A percentile compares a stretch with the other conserved stretches of the same genome.
These are phyloP conservation scores for Oxyria digyna DNA, from an alignment of 148 eudicot genomes.

Conservation along the genomic window DNA sequence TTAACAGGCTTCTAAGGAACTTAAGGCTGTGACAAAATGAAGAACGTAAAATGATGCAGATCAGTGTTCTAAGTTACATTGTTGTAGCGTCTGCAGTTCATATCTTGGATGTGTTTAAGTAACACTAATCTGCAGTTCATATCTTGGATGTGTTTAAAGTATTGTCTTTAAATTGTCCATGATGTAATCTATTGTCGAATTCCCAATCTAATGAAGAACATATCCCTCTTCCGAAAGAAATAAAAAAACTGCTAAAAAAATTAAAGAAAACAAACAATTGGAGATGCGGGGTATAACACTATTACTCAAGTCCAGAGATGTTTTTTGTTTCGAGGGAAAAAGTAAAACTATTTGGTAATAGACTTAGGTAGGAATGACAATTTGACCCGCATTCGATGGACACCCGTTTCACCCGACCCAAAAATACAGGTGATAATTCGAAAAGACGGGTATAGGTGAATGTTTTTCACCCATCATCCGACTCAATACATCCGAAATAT, in stretches of 20 bases:
- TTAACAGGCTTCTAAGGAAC: background rate
- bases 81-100: background rate
- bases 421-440: too few relatives aligned
- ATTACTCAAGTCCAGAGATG: too few relatives aligned
- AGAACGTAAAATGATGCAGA: background rate
- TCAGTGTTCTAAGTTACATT: background rate
- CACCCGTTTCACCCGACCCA: too few relatives aligned
- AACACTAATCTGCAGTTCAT: too few relatives aligned
- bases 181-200: background rate
- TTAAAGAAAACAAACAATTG: background rate
- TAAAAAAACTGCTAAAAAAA: background rate
- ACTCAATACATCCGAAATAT: too few relatives aligned
- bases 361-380: too few relatives aligned
- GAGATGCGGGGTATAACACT: background rate
- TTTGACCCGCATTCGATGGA: too few relatives aligned
- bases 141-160: background rate
- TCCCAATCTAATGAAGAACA: background rate
- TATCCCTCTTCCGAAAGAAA: background rate
- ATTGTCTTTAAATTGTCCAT: constrained; percentile 1
- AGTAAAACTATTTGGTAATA: too few relatives aligned
- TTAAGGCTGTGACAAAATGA: background rate
- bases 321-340: too few relatives aligned
- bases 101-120: too few relatives aligned
- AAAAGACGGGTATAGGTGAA: too few relatives aligned
- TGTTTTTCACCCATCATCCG: too few relatives aligned